These are phyloP conservation scores for Mortierella sp. DNA, from an alignment of 371 early-diverging fungal genomes.

Conservation along the genomic window DNA sequence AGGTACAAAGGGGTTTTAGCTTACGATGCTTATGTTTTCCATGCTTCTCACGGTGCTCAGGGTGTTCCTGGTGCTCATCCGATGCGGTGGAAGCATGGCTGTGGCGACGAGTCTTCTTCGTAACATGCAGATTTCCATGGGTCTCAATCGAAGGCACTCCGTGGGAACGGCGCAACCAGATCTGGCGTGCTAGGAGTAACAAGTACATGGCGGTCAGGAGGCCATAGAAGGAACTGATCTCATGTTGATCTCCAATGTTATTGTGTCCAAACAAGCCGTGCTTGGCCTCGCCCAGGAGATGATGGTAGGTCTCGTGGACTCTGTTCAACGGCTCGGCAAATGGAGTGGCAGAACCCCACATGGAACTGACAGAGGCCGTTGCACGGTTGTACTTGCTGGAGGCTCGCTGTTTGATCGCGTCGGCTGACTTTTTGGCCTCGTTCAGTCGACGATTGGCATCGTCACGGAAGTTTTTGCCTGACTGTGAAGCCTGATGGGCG, in stretches of 20 bases:
- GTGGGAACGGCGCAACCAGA: conserved; percentile 29
- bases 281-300: conserved; percentile 20
- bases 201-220: conserved; percentile 32
- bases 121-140: conserved; percentile 14
- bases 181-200: conserved; percentile 27
- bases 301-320: conserved; percentile 30
- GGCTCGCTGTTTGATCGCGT: conserved; percentile 10
- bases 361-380: conserved; percentile 31
- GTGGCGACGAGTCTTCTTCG: conserved; percentile 9
- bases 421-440: conserved; percentile 24
- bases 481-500: conserved; percentile 7
- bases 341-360: conserved; percentile 45
- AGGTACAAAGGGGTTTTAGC: neutral
- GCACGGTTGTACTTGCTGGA: conserved; percentile 25
- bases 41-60: conserved; percentile 1
- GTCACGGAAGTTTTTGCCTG: conserved; percentile 16
- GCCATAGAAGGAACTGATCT: conserved; percentile 31
- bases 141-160: neutral
- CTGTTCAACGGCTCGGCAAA: conserved; percentile 16
- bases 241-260: neutral
- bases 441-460: conserved; percentile 23
- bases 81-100: conserved; percentile 15
- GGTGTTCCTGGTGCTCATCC: conserved; percentile 11
- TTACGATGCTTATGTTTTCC: conserved; percentile 27
- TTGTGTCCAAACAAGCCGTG: conserved; percentile 26